Conservation (phyloP, 345 rosid species). For the Eucalyptus melliodora region DNA sequence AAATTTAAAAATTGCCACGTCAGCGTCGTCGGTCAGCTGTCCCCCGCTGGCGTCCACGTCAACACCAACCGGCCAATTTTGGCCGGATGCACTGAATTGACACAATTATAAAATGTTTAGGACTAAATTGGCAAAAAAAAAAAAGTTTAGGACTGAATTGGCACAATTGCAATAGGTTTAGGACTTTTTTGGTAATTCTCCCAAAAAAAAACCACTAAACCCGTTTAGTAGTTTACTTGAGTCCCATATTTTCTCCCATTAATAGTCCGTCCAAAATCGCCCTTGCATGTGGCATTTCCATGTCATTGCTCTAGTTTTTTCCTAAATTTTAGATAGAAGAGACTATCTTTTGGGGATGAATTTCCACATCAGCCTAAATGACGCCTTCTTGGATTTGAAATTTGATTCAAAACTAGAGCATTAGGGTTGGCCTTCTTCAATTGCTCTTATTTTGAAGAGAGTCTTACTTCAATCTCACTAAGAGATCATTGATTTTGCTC, state of each 20-base stretch:
- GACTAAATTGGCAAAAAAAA: too few relatives aligned
- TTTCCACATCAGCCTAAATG: neutral
- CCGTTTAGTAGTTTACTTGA: neutral
- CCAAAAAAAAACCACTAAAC: too few relatives aligned
- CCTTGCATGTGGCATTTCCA: neutral
- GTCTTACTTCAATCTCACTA: neutral
- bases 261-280: neutral
- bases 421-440: neutral
- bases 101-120: too few relatives aligned
- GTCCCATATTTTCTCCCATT: neutral
- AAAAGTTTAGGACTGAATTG: too few relatives aligned
- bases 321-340: neutral
- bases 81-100: too few relatives aligned
- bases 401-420: neutral
- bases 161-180: too few relatives aligned
- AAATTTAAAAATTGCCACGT: too few relatives aligned
- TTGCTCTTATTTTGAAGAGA: neutral
- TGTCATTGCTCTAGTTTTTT: neutral
- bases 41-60: too few relatives aligned
- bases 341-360: neutral
- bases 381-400: neutral
- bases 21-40: fast-evolving
- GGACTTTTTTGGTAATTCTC: too few relatives aligned
- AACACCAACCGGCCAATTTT: too few relatives aligned
- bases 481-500: too few relatives aligned